These are phyloP conservation scores for Malassezia brasiliensis DNA, from an alignment of 1,284 basidiomycete species.

Conservation along the genomic window DNA sequence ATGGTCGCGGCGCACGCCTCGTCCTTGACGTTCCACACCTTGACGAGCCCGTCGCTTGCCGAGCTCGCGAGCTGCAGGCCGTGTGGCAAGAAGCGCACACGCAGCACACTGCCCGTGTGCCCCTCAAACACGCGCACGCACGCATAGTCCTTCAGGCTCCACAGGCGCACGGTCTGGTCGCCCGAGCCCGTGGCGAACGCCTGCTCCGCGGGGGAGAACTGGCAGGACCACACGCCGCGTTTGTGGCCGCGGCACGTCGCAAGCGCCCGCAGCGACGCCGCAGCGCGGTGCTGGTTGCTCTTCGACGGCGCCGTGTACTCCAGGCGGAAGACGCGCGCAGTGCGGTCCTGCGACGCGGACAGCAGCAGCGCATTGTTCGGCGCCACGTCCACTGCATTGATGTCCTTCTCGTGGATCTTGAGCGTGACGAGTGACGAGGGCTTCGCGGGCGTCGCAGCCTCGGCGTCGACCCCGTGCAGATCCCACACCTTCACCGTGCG, in stretches of 20 bases:
- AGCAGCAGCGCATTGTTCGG: conserved; percentile 81
- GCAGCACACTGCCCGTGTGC: conserved; percentile 90
- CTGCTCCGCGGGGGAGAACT: conserved; percentile 71
- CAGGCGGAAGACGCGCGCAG: conserved; percentile 80
- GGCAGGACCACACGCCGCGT: conserved; percentile 88
- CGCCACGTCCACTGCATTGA: conserved; percentile 87
- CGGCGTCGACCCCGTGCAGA: conserved; percentile 28
- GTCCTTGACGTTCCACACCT: conserved; percentile 83
- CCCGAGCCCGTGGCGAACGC: conserved; percentile 86
- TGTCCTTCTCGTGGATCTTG: conserved; percentile 95
- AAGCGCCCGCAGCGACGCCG: conserved; percentile 51
- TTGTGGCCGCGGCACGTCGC: conserved; percentile 92
- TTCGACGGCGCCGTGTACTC: conserved; percentile 52
- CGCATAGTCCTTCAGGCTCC: conserved; percentile 62
- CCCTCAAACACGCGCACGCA: conserved; percentile 52
- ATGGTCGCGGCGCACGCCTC: conserved; percentile 74
- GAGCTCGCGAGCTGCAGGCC: conserved; percentile 80
- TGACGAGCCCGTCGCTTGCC: conserved; percentile 86
- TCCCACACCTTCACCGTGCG: conserved; percentile 99
- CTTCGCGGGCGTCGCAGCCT: conserved; percentile 21
- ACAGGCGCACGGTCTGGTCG: conserved; percentile 85
- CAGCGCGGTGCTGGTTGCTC: conserved; percentile 32
- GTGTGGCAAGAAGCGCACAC: conserved; percentile 74
- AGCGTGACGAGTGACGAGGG: conserved; percentile 76
- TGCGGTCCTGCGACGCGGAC: conserved; percentile 90